Evolutionary conservation across 192 early-diverging fungal genomes (phyloP), one percentile per base, ranked within the genome.

Genomic region (Podila minutissima): DNA sequence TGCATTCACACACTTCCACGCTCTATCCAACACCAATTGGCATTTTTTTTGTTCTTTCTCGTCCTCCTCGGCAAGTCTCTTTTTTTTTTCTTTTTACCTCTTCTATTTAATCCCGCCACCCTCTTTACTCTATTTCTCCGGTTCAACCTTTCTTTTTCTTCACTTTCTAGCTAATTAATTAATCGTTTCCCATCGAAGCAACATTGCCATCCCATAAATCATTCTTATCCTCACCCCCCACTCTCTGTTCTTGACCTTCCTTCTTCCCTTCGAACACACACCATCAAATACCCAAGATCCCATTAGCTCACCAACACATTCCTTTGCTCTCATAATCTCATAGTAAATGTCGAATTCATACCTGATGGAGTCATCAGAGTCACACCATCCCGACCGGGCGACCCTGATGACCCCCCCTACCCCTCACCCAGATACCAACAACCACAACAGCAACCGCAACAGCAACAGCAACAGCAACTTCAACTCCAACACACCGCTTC

Each of bases 311-410:
- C 41, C 41, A 46, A 46, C 11, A 24, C 53, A n/a, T 24, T 24
- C 17, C 53, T 24, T 24, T 55, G 20, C 53, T 26, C 53, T 24
- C n/a, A 55, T 55, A 55, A 11, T 24, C 53, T 26, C 53, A 46
- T 46, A 46, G 41, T 22, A 55, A 55, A 55, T 55, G 53, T 55
- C 53, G 53, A 55, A 69, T 61, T 75, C 75, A 51, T 79, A 68
- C 70, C 38, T 68, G 75, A 79, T 79, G 75, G 75, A 79, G 59
- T 17, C 53, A 11, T 17, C 69, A 37, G 69, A 79, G 65, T 29
- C 64, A 28, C 70, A 67, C 69, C 69, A 70, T 69, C 75, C 70
- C 33, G 70, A 72, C 13, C 55, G 65, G 19, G 63, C 66, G 64
- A 66, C 75, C 19, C 68, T 62, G 22, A 5, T 65, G 33, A 59